Base-by-base conservation (phyloP, 2,329 filamentous ascomycete species). In the Didymosphaeria variabile region DNA sequence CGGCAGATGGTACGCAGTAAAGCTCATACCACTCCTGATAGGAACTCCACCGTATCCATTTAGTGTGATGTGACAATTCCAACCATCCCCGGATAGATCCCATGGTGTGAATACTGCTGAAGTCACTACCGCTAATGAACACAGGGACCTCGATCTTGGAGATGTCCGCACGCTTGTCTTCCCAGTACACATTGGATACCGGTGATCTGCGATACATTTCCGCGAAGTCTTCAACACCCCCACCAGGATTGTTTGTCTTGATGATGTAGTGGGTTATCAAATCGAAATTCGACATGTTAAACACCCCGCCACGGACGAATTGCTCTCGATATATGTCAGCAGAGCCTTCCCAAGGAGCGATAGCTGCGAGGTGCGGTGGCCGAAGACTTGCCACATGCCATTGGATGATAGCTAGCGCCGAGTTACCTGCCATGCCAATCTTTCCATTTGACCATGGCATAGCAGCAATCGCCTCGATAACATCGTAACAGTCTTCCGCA, bases 281-380 rank as follows among this genome's bases (percentile, higher is more conserved):
- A 53, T 82, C 79, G 56, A 81, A 82, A 57, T 79, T 79, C 56
- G 72, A 79, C 72, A 79, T 60, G 38, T 21, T 51, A 21, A 58
- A 65, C 1, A 63, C 51, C 2, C 66, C 64, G 10, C 83, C 82
- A 5, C 82, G 77, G 38, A 73, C 75, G 62, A 83, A 80, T 29
- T 81, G 77, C 62, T 85, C 82, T 1, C 82, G 78, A 61, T 82
- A 85, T 3, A 84, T 64, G 61, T 85, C 83, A 0, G 77, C 77
- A 42, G 72, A 79, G 12, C 80, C 82, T 66, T 85, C 83, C 81
- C 81, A 82, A 47, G 74, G 84, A 0, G 80, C 81, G 38, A 84
- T 82, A 0, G 76, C 75, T n/a, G 74, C 74, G 5, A 83, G 72
- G 13, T 72, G 75, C 0, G 81, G 82, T 9, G 82, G 82, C 19